phyloP scores from a whole-genome alignment of 73 alveolate species.

The Paramecium caudatum region DNA sequence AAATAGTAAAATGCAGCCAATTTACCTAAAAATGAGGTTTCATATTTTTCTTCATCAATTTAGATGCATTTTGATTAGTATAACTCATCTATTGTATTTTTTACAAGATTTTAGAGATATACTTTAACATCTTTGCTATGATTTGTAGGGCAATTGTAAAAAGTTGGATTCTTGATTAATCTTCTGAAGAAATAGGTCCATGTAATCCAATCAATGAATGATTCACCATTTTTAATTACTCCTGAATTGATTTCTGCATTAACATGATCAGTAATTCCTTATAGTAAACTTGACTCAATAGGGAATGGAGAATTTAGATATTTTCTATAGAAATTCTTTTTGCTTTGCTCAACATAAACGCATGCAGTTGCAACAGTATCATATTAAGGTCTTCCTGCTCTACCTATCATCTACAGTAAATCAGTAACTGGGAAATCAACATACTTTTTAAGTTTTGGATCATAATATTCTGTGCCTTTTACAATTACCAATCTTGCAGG shows the following conservation, averaged over 20 bases:
- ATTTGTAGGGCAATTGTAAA: constrained; percentile 79
- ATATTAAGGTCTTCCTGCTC: constrained; percentile 99
- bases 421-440: constrained; percentile 99
- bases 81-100: constrained; percentile 84
- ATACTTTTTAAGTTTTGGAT: constrained; percentile 97
- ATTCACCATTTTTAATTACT: constrained; percentile 79
- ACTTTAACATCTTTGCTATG: constrained; percentile 60
- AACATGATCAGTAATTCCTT: constrained; percentile 97
- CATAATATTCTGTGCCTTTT: constrained; percentile 99
- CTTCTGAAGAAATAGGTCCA: constrained; percentile 95
- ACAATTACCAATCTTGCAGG: constrained; percentile 99
- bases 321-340: constrained; percentile 98
- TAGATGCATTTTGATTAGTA: constrained; percentile 91
- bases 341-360: constrained; percentile 95
- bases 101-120: constrained; percentile 79
- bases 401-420: constrained; percentile 95
- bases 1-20: constrained; percentile 97
- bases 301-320: constrained; percentile 99
- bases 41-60: constrained; percentile 88
- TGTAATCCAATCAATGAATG: constrained; percentile 85
- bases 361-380: constrained; percentile 97
- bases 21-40: constrained; percentile 92
- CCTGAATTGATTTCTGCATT: constrained; percentile 99
- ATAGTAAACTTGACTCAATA: constrained; percentile 97
- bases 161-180: constrained; percentile 88